Evolutionary conservation across 352 stramenopile species (phyloP).

Genomic region (Globisporangium polare): DNA sequence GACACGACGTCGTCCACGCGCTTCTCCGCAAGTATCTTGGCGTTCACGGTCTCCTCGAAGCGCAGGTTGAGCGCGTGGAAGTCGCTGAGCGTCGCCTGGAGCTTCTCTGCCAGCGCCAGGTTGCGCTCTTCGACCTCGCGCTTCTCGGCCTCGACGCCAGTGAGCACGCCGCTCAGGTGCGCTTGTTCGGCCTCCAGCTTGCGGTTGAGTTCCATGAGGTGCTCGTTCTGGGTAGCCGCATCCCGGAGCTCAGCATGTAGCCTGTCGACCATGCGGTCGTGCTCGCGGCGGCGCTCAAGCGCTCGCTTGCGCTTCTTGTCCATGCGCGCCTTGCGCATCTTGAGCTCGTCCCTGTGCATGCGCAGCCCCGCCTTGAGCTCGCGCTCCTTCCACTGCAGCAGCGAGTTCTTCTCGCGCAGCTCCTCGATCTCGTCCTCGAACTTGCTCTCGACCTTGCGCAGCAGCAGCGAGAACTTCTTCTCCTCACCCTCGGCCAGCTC

Average conservation of each 20-base stretch:
- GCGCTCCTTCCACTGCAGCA: conserved; percentile 64
- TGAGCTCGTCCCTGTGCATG: conserved; percentile 50
- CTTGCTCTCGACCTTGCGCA: conserved; percentile 76
- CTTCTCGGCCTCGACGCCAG: conserved; percentile 30
- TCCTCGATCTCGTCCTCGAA: conserved; percentile 76
- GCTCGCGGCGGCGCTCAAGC: conserved; percentile 51
- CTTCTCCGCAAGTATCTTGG: conserved; percentile 44
- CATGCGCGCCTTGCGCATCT: conserved; percentile 62
- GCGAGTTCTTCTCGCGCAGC: conserved; percentile 62
- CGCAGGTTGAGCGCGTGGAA: conserved; percentile 65
- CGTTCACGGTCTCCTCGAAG: conserved; percentile 49
- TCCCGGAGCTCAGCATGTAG: conserved; percentile 36
- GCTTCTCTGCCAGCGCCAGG: conserved; percentile 47
- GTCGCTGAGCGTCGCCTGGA: conserved; percentile 60
- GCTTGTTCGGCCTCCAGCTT: conserved; percentile 24
- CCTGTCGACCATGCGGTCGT: conserved; percentile 41
- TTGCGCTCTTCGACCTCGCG: conserved; percentile 42
- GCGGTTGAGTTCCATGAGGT: conserved; percentile 11
- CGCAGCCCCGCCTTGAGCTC: conserved; percentile 72
- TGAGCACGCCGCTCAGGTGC: conserved; percentile 18
- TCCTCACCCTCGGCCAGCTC: conserved; percentile 28
- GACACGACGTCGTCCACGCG: conserved; percentile 38
- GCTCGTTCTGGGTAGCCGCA: conserved; percentile 15
- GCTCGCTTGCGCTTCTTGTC: conserved; percentile 73
- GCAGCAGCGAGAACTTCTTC: conserved; percentile 60